Evolutionary conservation across 1,284 basidiomycete genomes (phyloP).

Genomic region (Flammula alnicola): DNA sequence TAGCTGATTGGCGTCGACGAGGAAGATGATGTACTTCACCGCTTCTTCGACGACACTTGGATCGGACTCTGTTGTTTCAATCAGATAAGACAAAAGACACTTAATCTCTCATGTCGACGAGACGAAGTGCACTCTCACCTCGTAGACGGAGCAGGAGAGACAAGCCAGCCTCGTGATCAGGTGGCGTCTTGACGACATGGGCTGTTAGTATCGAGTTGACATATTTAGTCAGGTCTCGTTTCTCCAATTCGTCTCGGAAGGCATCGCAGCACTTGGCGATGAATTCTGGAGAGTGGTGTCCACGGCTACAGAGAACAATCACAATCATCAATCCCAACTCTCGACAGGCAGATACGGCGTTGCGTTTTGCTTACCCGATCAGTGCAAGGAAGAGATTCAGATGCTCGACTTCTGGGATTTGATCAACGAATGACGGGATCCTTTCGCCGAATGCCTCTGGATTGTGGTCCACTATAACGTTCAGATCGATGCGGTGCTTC

Average conservation of each 20-base stretch:
- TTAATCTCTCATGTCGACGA: not conserved
- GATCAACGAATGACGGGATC: conserved; percentile 76
- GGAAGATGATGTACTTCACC: conserved; percentile 98
- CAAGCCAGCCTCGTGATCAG: conserved; percentile 90
- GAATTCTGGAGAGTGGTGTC: conserved; percentile 56
- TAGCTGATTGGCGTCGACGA: conserved; percentile 90
- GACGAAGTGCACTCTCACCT: conserved; percentile 47
- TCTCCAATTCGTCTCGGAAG: conserved; percentile 76
- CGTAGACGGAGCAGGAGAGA: conserved; percentile 79
- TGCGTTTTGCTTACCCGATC: conserved; percentile 82
- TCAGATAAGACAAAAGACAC: conserved; percentile 5
- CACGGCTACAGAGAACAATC: conserved; percentile 48
- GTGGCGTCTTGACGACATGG: conserved; percentile 89
- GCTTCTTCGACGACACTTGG: conserved; percentile 90
- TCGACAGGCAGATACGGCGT: too few relatives aligned
- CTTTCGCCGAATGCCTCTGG: conserved; percentile 68
- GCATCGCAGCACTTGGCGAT: conserved; percentile 82
- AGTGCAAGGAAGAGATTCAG: conserved; percentile 92
- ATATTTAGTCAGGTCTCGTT: conserved; percentile 76
- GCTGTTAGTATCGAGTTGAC: conserved; percentile 92
- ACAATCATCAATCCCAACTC: not conserved
- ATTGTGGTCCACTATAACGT: conserved; percentile 85
- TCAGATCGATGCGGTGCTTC: conserved; percentile 93
- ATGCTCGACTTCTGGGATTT: conserved; percentile 89
- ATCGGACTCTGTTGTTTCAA: conserved; percentile 57